Conservation (phyloP, 2,329 filamentous ascomycete genomes). For the Talaromyces atroroseus region DNA sequence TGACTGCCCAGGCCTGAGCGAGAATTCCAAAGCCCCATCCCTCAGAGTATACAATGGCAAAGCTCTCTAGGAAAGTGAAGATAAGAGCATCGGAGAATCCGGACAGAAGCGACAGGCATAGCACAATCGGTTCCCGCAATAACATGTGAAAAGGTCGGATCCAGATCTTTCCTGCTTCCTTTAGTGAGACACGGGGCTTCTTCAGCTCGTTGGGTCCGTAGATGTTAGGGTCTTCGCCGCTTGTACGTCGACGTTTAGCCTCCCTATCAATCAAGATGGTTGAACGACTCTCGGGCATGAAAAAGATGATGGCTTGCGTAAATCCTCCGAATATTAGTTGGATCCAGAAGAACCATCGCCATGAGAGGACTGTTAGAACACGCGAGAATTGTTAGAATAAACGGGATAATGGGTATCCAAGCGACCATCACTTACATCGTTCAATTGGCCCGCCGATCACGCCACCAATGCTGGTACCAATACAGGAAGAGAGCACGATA, state of each 20-base stretch:
- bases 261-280: constrained; percentile 54
- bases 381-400: neutral
- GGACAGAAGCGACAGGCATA: constrained; percentile 56
- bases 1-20: constrained; percentile 47
- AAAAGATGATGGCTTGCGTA: constrained; percentile 47
- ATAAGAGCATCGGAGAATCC: constrained; percentile 63
- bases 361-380: neutral
- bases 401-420: neutral
- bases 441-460: constrained; percentile 51
- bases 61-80: constrained; percentile 61
- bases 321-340: constrained; percentile 55
- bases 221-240: constrained; percentile 49
- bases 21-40: constrained; percentile 54
- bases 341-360: constrained; percentile 38
- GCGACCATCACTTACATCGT: constrained; percentile 20
- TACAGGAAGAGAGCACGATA: constrained; percentile 53
- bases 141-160: constrained; percentile 59
- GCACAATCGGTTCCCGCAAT: constrained; percentile 58
- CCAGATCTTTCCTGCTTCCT: constrained; percentile 55
- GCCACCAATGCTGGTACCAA: constrained; percentile 43
- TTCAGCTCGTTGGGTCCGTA: constrained; percentile 69
- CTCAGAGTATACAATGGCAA: constrained; percentile 56
- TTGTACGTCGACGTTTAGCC: constrained; percentile 51
- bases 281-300: constrained; percentile 51
- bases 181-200: constrained; percentile 49